phyloP scores from a whole-genome alignment of 768 basidiomycete species.

The Mycena venus region DNA sequence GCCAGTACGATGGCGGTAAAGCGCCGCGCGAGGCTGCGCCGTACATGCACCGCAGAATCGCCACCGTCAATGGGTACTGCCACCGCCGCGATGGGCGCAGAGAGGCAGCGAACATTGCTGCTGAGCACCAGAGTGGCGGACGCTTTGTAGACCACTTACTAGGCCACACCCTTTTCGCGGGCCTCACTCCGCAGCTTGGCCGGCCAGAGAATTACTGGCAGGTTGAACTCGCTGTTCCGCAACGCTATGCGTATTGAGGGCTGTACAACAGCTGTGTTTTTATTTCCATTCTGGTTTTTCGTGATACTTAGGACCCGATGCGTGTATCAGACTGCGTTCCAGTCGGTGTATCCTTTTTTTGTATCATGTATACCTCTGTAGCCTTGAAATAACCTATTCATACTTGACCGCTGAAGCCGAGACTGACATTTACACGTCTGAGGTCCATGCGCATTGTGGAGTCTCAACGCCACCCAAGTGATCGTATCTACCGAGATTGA shows the following conservation, averaged over 20 bases:
- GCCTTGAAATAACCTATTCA: too few relatives aligned
- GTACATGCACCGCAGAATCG: conserved; percentile 18
- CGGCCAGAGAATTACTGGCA: conserved; percentile 15
- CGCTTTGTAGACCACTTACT: conserved; percentile 18
- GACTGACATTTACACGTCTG: too few relatives aligned
- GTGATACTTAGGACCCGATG: neutral
- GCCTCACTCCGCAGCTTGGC: neutral
- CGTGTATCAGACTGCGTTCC: neutral
- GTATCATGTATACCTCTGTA: too few relatives aligned
- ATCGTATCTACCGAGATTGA: too few relatives aligned
- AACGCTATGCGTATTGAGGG: conserved; percentile 17
- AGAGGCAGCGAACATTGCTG: neutral
- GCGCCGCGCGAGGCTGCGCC: conserved; percentile 11
- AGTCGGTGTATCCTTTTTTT: neutral
- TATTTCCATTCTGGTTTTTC: neutral
- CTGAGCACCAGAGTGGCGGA: neutral
- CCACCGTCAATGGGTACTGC: conserved; percentile 19
- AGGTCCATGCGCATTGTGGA: too few relatives aligned
- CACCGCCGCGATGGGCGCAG: neutral
- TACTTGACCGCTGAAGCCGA: too few relatives aligned
- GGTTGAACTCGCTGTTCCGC: conserved; percentile 2
- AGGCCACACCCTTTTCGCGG: conserved; percentile 22
- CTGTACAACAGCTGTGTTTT: neutral
- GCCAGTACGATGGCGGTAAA: neutral
- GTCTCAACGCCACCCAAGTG: too few relatives aligned